These are phyloP conservation scores for Linderina pennispora DNA, from an alignment of 192 early-diverging fungal species.

Conservation along the genomic window DNA sequence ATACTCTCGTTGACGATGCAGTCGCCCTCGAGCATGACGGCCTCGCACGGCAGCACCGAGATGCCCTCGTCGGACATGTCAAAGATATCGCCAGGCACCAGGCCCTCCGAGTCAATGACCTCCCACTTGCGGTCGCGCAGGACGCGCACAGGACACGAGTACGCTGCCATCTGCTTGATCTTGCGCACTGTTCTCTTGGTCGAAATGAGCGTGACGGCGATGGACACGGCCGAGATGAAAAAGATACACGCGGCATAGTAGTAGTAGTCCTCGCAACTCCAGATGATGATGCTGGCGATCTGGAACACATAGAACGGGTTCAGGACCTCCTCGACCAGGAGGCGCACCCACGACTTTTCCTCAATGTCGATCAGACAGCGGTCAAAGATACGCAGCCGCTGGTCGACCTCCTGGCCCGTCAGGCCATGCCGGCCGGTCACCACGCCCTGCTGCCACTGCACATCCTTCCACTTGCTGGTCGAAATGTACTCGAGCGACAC, in stretches of 20 bases:
- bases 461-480: constrained; percentile 33
- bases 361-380: constrained; percentile 61
- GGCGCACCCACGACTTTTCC: constrained; percentile 55
- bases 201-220: constrained; percentile 68
- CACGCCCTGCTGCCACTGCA: constrained; percentile 13
- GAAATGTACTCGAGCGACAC: constrained; percentile 4
- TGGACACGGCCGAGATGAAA: constrained; percentile 73
- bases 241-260: constrained; percentile 93
- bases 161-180: constrained; percentile 76
- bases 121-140: constrained; percentile 51
- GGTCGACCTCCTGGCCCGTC: constrained; percentile 30
- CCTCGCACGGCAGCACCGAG: constrained; percentile 79
- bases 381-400: constrained; percentile 60
- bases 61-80: constrained; percentile 55
- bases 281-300: constrained; percentile 67
- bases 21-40: constrained; percentile 81
- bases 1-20: constrained; percentile 97
- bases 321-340: constrained; percentile 65
- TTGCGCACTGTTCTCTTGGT: constrained; percentile 59
- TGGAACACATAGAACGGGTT: constrained; percentile 81
- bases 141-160: constrained; percentile 67
- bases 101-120: constrained; percentile 52
- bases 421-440: constrained; percentile 39
- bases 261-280: constrained; percentile 88
- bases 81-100: constrained; percentile 94